Evolutionary conservation across 257 asterid genomes (phyloP).

Genomic region (Scutellaria baicalensis): DNA sequence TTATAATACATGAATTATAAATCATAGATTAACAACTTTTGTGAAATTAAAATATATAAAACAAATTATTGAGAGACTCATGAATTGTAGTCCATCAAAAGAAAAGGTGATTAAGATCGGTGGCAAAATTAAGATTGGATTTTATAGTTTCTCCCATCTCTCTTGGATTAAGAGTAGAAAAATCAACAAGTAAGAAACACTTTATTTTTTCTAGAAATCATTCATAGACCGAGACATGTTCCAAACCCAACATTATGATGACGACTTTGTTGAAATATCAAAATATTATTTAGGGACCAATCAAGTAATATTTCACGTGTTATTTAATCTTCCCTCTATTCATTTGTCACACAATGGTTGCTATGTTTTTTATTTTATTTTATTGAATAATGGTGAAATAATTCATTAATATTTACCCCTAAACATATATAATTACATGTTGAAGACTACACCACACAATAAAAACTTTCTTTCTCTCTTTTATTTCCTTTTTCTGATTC

Average conservation of each 20-base stretch:
- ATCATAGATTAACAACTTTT: too few species aligned
- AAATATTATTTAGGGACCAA: not conserved
- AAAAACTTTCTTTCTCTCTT: too few species aligned
- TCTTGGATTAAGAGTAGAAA: not conserved
- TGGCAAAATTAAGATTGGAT: not conserved
- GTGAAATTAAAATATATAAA: not conserved
- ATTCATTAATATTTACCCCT: too few species aligned
- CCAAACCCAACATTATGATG: slow-evolving; percentile 13
- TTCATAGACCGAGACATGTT: slow-evolving; percentile 14
- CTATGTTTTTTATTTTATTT: not conserved
- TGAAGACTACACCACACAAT: too few species aligned
- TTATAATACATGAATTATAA: too few species aligned
- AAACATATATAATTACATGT: too few species aligned
- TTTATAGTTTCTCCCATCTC: not conserved
- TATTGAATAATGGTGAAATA: too few species aligned
- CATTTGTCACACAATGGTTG: not conserved
- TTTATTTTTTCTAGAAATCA: not conserved
- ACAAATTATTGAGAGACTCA: too few species aligned
- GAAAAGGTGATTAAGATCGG: slow-evolving; percentile 9
- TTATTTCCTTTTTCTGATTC: too few species aligned
- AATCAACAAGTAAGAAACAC: not conserved
- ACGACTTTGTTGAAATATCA: not conserved
- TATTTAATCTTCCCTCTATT: not conserved
- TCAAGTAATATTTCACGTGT: slow-evolving; percentile 3
- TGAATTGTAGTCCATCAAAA: not conserved